phyloP scores from a whole-genome alignment of 2,329 filamentous ascomycete genomes.

The Aureobasidium sp. region DNA sequence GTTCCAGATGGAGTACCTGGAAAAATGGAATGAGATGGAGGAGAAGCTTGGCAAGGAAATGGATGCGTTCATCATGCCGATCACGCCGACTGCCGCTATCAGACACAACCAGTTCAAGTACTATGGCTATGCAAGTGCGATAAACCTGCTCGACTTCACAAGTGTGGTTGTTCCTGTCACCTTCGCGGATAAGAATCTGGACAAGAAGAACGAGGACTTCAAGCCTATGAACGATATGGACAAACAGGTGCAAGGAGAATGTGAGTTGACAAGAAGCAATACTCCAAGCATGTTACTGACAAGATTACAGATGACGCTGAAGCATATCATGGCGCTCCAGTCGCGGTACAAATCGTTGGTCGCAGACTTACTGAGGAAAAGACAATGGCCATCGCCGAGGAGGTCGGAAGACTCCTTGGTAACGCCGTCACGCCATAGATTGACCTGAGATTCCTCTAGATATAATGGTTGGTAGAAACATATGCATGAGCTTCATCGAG shows the following conservation, averaged over 20 bases:
- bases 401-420: constrained; percentile 21
- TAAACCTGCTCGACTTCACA: constrained; percentile 16
- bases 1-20: constrained; percentile 13
- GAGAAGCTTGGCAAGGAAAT: constrained; percentile 29
- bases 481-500: no score
- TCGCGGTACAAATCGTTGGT: constrained; percentile 33
- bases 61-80: constrained; percentile 32
- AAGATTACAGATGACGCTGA: constrained; percentile 30
- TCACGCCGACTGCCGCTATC: constrained; percentile 33
- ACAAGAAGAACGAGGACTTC: constrained; percentile 24
- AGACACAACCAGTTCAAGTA: constrained; percentile 27
- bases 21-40: constrained; percentile 32
- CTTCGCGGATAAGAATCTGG: constrained; percentile 27
- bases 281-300: background rate
- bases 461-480: no score
- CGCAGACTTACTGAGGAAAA: constrained; percentile 34
- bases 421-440: background rate
- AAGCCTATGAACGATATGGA: constrained; percentile 27
- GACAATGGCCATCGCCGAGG: constrained; percentile 32
- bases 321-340: constrained; percentile 34
- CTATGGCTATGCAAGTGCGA: constrained; percentile 21
- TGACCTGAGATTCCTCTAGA: no score
- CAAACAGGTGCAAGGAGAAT: constrained; percentile 15
- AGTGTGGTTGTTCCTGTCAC: constrained; percentile 31
- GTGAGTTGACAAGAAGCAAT: constrained; percentile 8